These are phyloP conservation scores for Fusarium staphyleae DNA, from an alignment of 2,329 filamentous ascomycete species.

Conservation along the genomic window DNA sequence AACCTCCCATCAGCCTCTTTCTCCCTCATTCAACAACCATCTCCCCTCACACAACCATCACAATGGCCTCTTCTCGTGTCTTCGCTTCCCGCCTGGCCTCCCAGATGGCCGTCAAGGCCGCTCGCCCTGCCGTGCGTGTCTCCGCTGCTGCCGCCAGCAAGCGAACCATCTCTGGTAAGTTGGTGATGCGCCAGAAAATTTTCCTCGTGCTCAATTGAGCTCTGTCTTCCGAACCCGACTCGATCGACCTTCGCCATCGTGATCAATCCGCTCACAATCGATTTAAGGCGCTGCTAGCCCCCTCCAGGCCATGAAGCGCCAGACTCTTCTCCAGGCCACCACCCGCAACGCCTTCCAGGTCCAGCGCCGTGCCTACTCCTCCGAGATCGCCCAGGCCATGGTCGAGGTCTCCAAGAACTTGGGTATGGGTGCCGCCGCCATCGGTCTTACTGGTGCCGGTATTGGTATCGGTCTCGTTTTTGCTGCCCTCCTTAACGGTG, in stretches of 20 bases:
- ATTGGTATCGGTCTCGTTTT: conserved; percentile 96
- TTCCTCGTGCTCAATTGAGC: conserved; percentile 43
- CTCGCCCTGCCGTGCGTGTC: conserved; percentile 75
- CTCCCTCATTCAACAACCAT: conserved; percentile 42
- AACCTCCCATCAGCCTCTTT: conserved; percentile 45
- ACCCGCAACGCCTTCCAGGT: conserved; percentile 69
- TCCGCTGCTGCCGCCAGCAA: conserved; percentile 71
- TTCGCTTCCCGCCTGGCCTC: conserved; percentile 79
- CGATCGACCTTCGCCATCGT: conserved; percentile 44
- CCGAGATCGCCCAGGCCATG: conserved; percentile 86
- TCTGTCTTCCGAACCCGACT: conserved; percentile 31
- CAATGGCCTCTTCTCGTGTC: conserved; percentile 83
- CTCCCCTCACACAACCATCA: conserved; percentile 60
- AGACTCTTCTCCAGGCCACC: conserved; percentile 72
- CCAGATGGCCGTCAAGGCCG: conserved; percentile 79
- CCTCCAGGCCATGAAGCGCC: conserved; percentile 79
- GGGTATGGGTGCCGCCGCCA: conserved; percentile 87
- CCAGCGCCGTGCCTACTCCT: conserved; percentile 80
- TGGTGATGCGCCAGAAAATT: conserved; percentile 43
- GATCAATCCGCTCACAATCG: conserved; percentile 45
- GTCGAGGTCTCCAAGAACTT: conserved; percentile 91
- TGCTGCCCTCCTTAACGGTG: conserved; percentile 85
- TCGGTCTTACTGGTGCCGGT: conserved; percentile 91
- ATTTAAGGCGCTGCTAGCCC: conserved; percentile 63
- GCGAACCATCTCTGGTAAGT: conserved; percentile 79